Evolutionary conservation across 164 flowering plant genomes (phyloP).

Genomic region (Chimonanthus praecox): DNA sequence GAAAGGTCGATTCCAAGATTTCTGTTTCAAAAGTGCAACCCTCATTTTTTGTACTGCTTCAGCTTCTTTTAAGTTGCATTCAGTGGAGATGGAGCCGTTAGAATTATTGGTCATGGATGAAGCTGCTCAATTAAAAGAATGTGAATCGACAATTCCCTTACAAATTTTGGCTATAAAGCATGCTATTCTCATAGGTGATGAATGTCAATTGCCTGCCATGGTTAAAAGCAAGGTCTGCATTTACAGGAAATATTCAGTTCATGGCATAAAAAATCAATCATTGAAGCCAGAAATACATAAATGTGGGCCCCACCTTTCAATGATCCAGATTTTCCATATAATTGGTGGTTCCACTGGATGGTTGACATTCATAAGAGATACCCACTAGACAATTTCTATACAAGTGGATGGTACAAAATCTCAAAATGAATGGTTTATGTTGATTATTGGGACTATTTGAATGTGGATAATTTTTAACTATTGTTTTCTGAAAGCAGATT

Average conservation of each 20-base stretch:
- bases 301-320: not conserved
- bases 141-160: conserved; percentile 50
- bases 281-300: too few relatives aligned
- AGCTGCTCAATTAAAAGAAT: conserved; percentile 63
- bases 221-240: conserved; percentile 37
- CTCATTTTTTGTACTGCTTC: conserved; percentile 50
- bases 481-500: not conserved
- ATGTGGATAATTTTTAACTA: not conserved
- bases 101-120: conserved; percentile 43
- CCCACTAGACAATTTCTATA: too few relatives aligned
- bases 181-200: conserved; percentile 57
- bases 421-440: too few relatives aligned
- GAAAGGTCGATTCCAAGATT: conserved; percentile 10
- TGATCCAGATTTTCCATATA: not conserved
- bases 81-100: conserved; percentile 13
- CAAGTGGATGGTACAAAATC: too few relatives aligned
- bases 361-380: too few relatives aligned
- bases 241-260: too few relatives aligned
- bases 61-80: conserved; percentile 20
- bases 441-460: too few relatives aligned
- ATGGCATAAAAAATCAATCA: not conserved
- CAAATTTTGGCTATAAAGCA: conserved; percentile 39
- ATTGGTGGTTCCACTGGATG: not conserved
- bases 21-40: conserved; percentile 30
- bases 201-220: conserved; percentile 49